Base-by-base conservation (phyloP, 345 rosid species). In the Leavenworthia alabamica region DNA sequence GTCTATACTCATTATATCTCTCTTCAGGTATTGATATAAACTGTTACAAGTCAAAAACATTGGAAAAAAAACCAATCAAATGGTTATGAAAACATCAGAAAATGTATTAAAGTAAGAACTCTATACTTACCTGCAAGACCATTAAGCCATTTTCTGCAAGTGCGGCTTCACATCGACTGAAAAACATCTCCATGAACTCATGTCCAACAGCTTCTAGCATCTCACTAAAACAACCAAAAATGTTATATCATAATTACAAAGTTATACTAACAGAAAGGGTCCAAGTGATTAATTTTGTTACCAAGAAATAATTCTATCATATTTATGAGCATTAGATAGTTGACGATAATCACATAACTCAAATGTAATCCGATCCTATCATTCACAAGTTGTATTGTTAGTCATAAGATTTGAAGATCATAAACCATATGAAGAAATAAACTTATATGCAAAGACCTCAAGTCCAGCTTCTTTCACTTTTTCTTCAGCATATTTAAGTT, bases 141-240 rank as follows among this genome's bases (percentile, higher is more conserved):
- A 89, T 64, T 31, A 89, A 68, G 2, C 97, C 98, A 9, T 92
- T 74, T 33, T 86, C 78, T 22, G 91, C 95, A 55, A 89, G 73
- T 6, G 78, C 79, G 7, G 96, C 83, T 61, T 89, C 97, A 1
- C 93, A 85, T 37, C 81, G 78, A 43, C 81, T 69, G 26, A 89
- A 86, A 74, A 82, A 92, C 29, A 78, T 84, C 56, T 86, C 98
- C 91, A 92, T 85, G 68, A 67, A 92, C 68, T 92, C 97, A 16
- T 92, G 97, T 3, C 98, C 98, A 41, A 92, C 96, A 8, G 84
- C 84, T 81, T 89, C 97, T 39, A 92, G 47, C 97, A 92, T 89
- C 84, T 85, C 99, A 8, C 99, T 89, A 81, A 33, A 69, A 57
- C 10, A 20, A 35, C 3, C 16, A 19, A 4, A 43, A 32, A 41